Conservation (phyloP, 1,284 basidiomycete genomes). For the Trichosporon inkin region DNA sequence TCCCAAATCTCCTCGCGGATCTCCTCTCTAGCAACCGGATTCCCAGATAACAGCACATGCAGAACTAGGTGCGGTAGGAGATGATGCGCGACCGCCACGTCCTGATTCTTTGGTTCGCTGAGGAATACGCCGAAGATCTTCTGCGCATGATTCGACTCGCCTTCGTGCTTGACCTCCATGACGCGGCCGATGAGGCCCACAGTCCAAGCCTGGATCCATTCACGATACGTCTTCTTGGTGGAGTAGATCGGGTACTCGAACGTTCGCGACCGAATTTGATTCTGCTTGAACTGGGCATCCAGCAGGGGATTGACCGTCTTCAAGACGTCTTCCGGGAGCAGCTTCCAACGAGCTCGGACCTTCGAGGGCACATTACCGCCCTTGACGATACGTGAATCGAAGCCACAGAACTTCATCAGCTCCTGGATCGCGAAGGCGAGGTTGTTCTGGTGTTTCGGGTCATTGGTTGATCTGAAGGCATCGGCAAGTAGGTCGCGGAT, state of each 20-base stretch:
- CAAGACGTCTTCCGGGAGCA: conserved; percentile 73
- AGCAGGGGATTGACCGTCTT: conserved; percentile 88
- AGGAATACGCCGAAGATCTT: conserved; percentile 76
- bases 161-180: conserved; percentile 21
- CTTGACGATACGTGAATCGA: conserved; percentile 57
- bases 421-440: conserved; percentile 93
- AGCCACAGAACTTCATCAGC: conserved; percentile 80
- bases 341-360: conserved; percentile 67
- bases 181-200: conserved; percentile 70
- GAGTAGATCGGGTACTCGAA: conserved; percentile 66
- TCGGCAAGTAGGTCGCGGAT: conserved; percentile 82
- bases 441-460: conserved; percentile 84
- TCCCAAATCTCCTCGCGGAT: conserved; percentile 74
- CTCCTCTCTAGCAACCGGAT: conserved; percentile 59
- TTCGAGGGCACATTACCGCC: conserved; percentile 60
- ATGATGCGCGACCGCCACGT: conserved; percentile 84
- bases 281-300: conserved; percentile 62
- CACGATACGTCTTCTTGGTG: conserved; percentile 73
- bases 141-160: conserved; percentile 30
- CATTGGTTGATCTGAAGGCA: conserved; percentile 89
- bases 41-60: conserved; percentile 75
- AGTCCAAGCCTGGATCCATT: conserved; percentile 94
- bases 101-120: conserved; percentile 75
- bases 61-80: conserved; percentile 89
- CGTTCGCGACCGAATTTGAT: conserved; percentile 47